Base-by-base conservation (phyloP, 345 rosid species). In the Erysimum cheiranthoides region DNA sequence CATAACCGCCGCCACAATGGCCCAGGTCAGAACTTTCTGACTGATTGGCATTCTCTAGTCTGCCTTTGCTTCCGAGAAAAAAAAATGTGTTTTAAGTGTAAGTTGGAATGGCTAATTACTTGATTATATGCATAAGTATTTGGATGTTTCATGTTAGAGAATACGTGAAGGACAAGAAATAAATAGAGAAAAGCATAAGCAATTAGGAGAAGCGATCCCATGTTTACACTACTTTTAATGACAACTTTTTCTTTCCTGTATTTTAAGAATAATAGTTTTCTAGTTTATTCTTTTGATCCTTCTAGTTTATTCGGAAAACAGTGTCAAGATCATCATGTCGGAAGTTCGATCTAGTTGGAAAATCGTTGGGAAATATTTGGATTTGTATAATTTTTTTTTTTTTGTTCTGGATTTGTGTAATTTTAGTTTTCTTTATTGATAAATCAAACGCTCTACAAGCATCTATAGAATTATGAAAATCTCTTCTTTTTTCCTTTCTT, bases 101-200 rank as follows among this genome's bases (percentile, higher is more conserved):
- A n/a, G 35, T 66, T 47, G 49, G n/a, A 66, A 66, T 43, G 66
- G 58, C 21, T 52, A 42, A 21, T 73, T 63, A 73, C 54, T 45
- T 36, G 14, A 34, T 65, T 43, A 73, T 34, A 65, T 42, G 53
- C 46, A 53, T 54, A 42, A 10, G 32, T 63, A 50, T 9, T 2
- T 34, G 31, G 59, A 12, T 25, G 43, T 57, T 66, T 57, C 66
- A 3, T 38, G 67, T 46, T 74, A 30, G 52, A 47, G 73, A 66
- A 74, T 66, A 66, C 66, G 35, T 66, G 27, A 66, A 60, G 13
- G 40, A 34, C 36, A 28, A 30, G 32, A 27, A 67, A 57, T 66
- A 46, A 56, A 47, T 34, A 56, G 51, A 56, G 51, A 74, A 65
- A 66, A 66, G 78, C 59, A 56, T 65, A 27, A 65, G 18, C 6